Conservation (phyloP, 176 grass and related monocot genomes). For the Bothriochloa decipiens region DNA sequence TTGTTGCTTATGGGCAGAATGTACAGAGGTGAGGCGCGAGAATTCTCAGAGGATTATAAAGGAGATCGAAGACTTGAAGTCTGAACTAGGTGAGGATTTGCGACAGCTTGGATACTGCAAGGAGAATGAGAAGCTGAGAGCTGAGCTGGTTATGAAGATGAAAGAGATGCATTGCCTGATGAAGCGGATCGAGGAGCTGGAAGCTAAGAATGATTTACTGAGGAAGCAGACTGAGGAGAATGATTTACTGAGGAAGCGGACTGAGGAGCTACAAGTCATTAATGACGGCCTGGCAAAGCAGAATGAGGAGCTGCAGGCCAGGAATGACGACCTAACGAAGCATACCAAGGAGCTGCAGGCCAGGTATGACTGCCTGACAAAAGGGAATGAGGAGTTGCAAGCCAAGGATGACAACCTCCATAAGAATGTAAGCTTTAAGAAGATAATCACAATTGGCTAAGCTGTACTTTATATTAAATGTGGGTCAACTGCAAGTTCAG, state of each 20-base stretch:
- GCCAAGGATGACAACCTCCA: neutral
- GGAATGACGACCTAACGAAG: neutral
- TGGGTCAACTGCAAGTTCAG: too few relatives aligned
- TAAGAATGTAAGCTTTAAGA: conserved; percentile 16
- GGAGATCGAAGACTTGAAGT: conserved; percentile 25
- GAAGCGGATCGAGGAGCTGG: neutral
- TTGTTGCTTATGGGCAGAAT: neutral
- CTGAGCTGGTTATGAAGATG: neutral
- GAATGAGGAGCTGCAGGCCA: neutral
- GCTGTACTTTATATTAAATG: too few relatives aligned
- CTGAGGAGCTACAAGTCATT: neutral
- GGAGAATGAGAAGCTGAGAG: conserved; percentile 35
- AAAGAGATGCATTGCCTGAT: conserved; percentile 2
- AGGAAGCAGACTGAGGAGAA: neutral
- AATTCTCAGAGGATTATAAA: neutral
- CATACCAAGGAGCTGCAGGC: neutral
- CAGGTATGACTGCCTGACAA: neutral
- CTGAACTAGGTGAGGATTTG: conserved; percentile 4
- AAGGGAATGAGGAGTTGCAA: neutral
- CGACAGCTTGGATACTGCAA: conserved; percentile 23
- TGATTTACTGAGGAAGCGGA: neutral
- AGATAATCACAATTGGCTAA: neutral
- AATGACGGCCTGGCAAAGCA: neutral
- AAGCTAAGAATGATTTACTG: neutral
- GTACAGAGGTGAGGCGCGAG: neutral